phyloP scores from a whole-genome alignment of 148 eudicot species.

The Bassia scoparia region DNA sequence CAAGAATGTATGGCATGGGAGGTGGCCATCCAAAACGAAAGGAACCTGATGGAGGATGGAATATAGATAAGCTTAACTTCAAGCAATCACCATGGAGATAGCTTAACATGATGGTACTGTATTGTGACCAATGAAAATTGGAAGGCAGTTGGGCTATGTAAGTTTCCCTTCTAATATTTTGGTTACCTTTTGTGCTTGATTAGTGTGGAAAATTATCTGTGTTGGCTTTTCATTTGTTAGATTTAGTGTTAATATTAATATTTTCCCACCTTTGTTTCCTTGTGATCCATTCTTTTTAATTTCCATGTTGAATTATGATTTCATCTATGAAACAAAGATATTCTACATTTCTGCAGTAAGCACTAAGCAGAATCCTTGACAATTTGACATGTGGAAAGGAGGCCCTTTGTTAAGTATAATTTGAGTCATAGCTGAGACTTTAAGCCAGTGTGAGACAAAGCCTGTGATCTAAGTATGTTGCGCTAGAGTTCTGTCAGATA shows the following conservation, averaged over 20 bases:
- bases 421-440: not conserved
- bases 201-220: not conserved
- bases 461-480: not conserved
- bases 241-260: no score
- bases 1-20: slow-evolving; percentile 47
- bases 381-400: no score
- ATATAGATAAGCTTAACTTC: slow-evolving; percentile 50
- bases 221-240: not conserved
- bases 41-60: slow-evolving; percentile 85
- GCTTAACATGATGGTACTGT: slow-evolving; percentile 13
- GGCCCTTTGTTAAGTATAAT: not conserved
- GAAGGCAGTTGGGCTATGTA: slow-evolving; percentile 31
- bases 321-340: no score
- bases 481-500: not conserved
- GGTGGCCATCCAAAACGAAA: slow-evolving; percentile 61
- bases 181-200: slow-evolving; percentile 17
- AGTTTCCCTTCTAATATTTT: slow-evolving; percentile 17
- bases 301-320: no score
- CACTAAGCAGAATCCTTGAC: no score
- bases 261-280: no score
- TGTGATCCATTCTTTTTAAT: no score
- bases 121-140: slow-evolving; percentile 31
- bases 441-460: not conserved
- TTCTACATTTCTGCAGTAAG: no score
- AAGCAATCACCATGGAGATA: slow-evolving; percentile 70